Base-by-base conservation (phyloP, 345 rosid genomes). In the Pugionium dolabratum region DNA sequence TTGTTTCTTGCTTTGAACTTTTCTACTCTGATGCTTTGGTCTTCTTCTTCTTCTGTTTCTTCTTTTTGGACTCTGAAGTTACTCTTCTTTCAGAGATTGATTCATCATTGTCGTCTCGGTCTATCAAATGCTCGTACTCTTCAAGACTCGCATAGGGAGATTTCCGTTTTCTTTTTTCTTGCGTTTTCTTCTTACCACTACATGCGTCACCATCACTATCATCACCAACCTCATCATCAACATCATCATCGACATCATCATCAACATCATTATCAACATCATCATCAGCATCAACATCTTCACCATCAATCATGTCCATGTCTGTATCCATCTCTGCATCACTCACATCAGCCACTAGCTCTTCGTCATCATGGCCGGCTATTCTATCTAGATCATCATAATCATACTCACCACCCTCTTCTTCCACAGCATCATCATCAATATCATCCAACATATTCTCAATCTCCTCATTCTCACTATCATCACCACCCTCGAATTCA, bases 391-490 rank as follows among this genome's bases (percentile, higher is more conserved):
- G 74, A 81, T 88, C 97, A 58, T 85, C 87, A 31, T 90, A 87
- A 64, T 90, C 84, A 51, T 88, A 88, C 29, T 82, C 97, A 9
- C 89, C 86, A 36, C 82, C 86, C 42, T 76, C 81, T 49, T 77
- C 82, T 61, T 81, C 88, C 31, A 79, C 76, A 3, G 84, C 70
- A 34, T 75, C 65, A 59, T 75, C 75, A 71, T 87, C 76, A 36
- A 82, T 78, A 9, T 85, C 75, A 65, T 88, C 95, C 73, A 93
- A 76, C 76, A 93, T 63, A 67, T 88, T 80, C 29, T 88, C 95
- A 45, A 88, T 88, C 84, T 90, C 97, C 68, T 88, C 96, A 59
- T 88, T 88, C 68, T 88, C 97, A 62, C 92, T 88, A 75, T 90
- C 98, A 57, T 90, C 98, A 11, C 78, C 91, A 31, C 80, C 96